These are phyloP conservation scores for Talaromyces sp. DNA, from an alignment of 2,329 filamentous ascomycete genomes.

Conservation along the genomic window DNA sequence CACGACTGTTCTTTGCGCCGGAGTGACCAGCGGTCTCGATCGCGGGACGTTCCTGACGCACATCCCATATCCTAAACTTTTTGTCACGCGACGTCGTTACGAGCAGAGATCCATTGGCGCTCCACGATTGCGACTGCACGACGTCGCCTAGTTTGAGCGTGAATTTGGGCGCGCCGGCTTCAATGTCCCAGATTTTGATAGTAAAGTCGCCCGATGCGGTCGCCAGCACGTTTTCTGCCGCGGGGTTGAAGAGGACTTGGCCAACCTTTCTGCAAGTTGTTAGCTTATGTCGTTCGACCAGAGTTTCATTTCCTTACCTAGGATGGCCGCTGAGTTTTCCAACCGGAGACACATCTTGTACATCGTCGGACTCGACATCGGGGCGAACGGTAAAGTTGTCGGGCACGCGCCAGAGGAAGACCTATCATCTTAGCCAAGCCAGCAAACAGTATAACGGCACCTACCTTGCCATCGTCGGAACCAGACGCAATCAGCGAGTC, in stretches of 20 bases:
- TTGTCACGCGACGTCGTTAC: conserved; percentile 96
- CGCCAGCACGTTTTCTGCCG: conserved; percentile 90
- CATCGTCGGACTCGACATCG: conserved; percentile 69
- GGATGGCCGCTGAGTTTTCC: conserved; percentile 82
- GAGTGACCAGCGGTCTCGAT: conserved; percentile 81
- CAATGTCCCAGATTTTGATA: conserved; percentile 93
- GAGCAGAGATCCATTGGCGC: conserved; percentile 76
- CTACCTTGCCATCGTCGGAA: conserved; percentile 86
- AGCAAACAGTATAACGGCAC: neutral
- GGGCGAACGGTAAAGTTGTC: conserved; percentile 77
- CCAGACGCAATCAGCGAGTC: conserved; percentile 87
- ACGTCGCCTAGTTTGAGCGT: conserved; percentile 84
- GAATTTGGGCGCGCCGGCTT: conserved; percentile 67
- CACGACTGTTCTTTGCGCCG: conserved; percentile 95
- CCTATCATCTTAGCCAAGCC: conserved; percentile 31
- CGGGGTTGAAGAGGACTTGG: conserved; percentile 95
- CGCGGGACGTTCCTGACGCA: conserved; percentile 80
- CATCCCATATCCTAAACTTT: conserved; percentile 96
- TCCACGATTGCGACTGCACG: conserved; percentile 94
- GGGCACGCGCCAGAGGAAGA: conserved; percentile 94
- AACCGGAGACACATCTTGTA: conserved; percentile 73
- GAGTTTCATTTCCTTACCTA: conserved; percentile 50
- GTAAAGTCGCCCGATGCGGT: conserved; percentile 93
- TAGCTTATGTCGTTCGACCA: conserved; percentile 16
- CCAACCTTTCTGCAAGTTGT: conserved; percentile 73